Percentiles rank a stretch among this genome's conserved stretches.
These are phyloP conservation scores for Moricandia arvensis DNA, from an alignment of 345 rosid genomes.

Conservation along the genomic window DNA sequence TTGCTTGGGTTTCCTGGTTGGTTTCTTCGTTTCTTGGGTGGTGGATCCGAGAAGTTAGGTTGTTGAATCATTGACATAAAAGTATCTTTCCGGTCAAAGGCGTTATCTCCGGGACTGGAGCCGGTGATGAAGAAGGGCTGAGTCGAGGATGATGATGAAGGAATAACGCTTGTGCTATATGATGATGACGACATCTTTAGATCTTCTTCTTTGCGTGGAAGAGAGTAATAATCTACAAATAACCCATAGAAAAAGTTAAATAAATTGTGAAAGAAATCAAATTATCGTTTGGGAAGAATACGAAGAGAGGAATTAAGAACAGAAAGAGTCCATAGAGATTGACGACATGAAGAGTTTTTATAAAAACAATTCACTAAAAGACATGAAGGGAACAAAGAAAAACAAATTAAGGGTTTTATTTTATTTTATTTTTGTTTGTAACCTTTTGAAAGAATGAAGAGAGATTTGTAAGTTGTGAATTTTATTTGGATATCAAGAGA, in stretches of 20 bases:
- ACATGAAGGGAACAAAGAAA: conserved; percentile 33
- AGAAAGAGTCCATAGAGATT: conserved; percentile 40
- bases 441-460: no score
- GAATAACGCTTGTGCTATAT: conserved; percentile 31
- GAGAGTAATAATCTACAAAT: conserved; percentile 30
- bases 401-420: conserved; percentile 27
- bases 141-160: conserved; percentile 38
- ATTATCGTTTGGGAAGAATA: conserved; percentile 31
- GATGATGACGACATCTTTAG: conserved; percentile 54
- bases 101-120: conserved; percentile 41
- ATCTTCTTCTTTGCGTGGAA: conserved; percentile 32
- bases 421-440: conserved; percentile 25
- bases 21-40: conserved; percentile 69
- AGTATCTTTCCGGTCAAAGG: conserved; percentile 46
- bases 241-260: neutral
- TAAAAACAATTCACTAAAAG: conserved; percentile 38
- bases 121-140: conserved; percentile 36
- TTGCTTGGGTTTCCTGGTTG: conserved; percentile 87
- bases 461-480: neutral
- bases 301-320: conserved; percentile 36
- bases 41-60: conserved; percentile 46
- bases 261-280: conserved; percentile 6
- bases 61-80: conserved; percentile 47
- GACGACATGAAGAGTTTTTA: conserved; percentile 36
- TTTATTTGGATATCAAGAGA: conserved; percentile 40